These are phyloP conservation scores for Geoglossum cookeanum DNA, from an alignment of 2,329 filamentous ascomycete genomes.

Conservation along the genomic window DNA sequence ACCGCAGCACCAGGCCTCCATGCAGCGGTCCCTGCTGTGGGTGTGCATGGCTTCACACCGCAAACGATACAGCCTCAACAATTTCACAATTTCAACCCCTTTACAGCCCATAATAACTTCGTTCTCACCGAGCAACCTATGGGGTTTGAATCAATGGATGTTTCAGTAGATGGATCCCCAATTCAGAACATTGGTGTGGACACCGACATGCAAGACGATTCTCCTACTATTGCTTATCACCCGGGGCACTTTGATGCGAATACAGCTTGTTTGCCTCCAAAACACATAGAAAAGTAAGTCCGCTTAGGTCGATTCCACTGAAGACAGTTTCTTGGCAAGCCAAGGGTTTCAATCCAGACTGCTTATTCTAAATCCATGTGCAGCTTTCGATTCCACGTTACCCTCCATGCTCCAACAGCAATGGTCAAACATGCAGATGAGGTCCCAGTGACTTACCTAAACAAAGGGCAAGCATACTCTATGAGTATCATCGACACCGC, in stretches of 20 bases:
- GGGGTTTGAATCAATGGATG: constrained; percentile 34
- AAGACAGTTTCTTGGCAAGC: not conserved
- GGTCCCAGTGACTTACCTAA: constrained; percentile 93
- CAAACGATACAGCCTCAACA: constrained; percentile 37
- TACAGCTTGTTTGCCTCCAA: not conserved
- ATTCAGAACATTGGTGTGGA: constrained; percentile 37
- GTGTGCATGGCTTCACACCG: constrained; percentile 48
- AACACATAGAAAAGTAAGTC: constrained; percentile 25
- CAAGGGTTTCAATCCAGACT: not conserved
- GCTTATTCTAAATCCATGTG: constrained; percentile 9
- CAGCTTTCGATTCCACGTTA: constrained; percentile 74
- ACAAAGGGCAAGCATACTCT: constrained; percentile 90
- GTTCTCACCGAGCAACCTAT: constrained; percentile 25
- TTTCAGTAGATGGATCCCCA: constrained; percentile 21
- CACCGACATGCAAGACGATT: constrained; percentile 40
- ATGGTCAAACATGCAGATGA: constrained; percentile 85
- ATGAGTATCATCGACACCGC: constrained; percentile 66
- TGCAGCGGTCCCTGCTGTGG: constrained; percentile 36
- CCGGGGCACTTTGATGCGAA: not conserved
- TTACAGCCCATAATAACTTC: constrained; percentile 36
- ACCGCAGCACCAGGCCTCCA: constrained; percentile 45
- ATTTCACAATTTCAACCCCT: constrained; percentile 51
- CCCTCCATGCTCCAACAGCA: constrained; percentile 80
- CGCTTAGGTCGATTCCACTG: too few relatives aligned
- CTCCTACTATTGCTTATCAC: constrained; percentile 16